Conservation (phyloP, 768 basidiomycete genomes). For the Tubosaeta brunneosetosa region DNA sequence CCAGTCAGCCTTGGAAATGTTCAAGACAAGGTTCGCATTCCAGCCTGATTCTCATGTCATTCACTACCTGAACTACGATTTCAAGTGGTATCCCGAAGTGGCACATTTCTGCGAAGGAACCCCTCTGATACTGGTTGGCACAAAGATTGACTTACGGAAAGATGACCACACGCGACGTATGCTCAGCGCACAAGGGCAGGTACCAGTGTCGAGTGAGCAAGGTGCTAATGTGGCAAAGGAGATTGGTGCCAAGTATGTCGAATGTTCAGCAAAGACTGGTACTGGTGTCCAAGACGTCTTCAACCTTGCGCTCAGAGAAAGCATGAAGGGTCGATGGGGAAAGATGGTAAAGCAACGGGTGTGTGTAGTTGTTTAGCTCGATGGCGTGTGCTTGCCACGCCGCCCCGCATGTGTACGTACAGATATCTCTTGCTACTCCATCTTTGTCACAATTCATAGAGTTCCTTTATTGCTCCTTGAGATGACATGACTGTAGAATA, state of each 20-base stretch:
- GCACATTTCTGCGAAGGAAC: conserved; percentile 89
- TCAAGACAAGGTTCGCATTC: conserved; percentile 67
- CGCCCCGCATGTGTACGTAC: conserved; percentile 28
- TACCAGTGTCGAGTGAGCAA: conserved; percentile 77
- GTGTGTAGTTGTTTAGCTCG: conserved; percentile 56
- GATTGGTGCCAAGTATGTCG: conserved; percentile 90
- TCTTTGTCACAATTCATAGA: conserved; percentile 9
- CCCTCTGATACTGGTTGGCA: conserved; percentile 87
- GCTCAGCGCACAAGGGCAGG: conserved; percentile 84
- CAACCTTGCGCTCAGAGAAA: conserved; percentile 81
- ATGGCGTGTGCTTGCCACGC: conserved; percentile 1
- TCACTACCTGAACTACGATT: conserved; percentile 9
- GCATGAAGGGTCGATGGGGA: conserved; percentile 75
- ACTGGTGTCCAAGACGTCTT: conserved; percentile 90
- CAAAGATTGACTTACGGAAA: conserved; percentile 85
- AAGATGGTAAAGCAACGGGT: conserved; percentile 64
- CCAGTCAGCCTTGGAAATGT: conserved; percentile 89
- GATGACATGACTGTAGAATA: conserved; percentile 14
- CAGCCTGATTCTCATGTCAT: not conserved
- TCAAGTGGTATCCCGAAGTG: conserved; percentile 89
- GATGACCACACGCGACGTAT: conserved; percentile 85
- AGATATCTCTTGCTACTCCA: conserved; percentile 25
- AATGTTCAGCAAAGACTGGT: conserved; percentile 94
- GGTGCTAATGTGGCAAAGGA: conserved; percentile 84
- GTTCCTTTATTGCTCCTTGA: conserved; percentile 23